phyloP scores from a whole-genome alignment of 2,329 filamentous ascomycete species.

The Elsinoe fawcettii region DNA sequence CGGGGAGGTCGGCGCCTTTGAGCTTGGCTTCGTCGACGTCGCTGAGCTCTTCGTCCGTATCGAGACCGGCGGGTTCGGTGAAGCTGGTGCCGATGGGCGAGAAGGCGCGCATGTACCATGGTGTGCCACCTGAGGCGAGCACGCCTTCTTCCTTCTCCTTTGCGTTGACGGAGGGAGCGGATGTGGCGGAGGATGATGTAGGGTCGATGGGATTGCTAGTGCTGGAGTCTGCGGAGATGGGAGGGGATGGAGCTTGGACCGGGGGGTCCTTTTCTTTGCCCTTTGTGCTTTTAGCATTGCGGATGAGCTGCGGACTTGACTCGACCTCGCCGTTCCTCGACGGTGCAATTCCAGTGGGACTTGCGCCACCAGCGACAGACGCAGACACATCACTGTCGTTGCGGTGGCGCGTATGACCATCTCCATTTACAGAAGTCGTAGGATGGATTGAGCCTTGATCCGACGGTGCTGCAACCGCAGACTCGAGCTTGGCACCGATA shows the following conservation, averaged over 20 bases:
- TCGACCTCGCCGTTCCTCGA: conserved; percentile 7
- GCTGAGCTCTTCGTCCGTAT: conserved; percentile 70
- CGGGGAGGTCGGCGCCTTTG: conserved; percentile 24
- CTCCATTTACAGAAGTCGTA: neutral
- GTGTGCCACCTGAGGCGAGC: conserved; percentile 61
- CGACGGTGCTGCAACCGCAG: conserved; percentile 9
- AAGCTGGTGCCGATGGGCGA: conserved; percentile 73
- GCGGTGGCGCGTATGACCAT: conserved; percentile 25
- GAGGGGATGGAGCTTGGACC: conserved; percentile 29
- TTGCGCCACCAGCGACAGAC: conserved; percentile 31
- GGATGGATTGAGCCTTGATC: conserved; percentile 19
- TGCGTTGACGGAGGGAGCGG: neutral
- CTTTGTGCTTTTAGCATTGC: conserved; percentile 17
- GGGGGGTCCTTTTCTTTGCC: conserved; percentile 26
- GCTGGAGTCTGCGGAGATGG: conserved; percentile 31
- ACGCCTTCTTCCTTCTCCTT: conserved; percentile 27
- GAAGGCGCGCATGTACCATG: conserved; percentile 81
- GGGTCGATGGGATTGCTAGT: conserved; percentile 37
- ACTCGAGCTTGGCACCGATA: conserved; percentile 65
- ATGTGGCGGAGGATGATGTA: conserved; percentile 15
- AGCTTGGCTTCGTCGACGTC: conserved; percentile 90
- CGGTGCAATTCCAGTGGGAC: conserved; percentile 8
- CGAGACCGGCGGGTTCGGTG: conserved; percentile 58
- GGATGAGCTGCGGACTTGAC: conserved; percentile 23
- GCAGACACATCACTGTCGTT: conserved; percentile 30